Base-by-base conservation (phyloP, 345 rosid species). In the Pelargonium nanum region DNA sequence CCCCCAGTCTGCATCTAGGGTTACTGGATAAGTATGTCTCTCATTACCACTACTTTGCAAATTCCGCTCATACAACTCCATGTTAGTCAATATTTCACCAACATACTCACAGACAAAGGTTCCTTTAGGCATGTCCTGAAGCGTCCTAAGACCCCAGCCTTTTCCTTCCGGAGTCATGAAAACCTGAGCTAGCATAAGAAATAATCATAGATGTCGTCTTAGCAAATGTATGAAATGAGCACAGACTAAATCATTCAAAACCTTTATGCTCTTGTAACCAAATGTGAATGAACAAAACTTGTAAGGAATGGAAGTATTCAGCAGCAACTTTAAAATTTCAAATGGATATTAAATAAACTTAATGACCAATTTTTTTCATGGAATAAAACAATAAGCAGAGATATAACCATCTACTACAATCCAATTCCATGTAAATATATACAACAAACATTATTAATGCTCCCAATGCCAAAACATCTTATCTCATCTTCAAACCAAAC, bases 91-190 rank as follows among this genome's bases (percentile, higher is more conserved):
- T 58, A 91, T 81, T 76, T 91, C 96, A 32, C 96, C 96, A 45
- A 88, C 74, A 64, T 85, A 89, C 64, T 91, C 98, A 69, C 98
- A 86, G 23, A 88, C 77, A 60, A 91, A 91, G 26, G 93, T 70
- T 55, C 96, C 98, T 76, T 88, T 83, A 1, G 78, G 88, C 59
- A 91, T 76, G 65, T 74, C 80, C 56, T 81, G 75, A 19, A 80
- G 75, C 62, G 92, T 71, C 75, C 93, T 76, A 23, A 91, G 74
- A 26, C 96, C 98, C 98, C 98, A 88, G 0, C 98, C 98, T 75
- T 76, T 91, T 51, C 87, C 85, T 62, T 79, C 79, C 56, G 72
- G 56, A 6, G 88, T 84, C 64, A 66, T 64, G 74, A 86, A 91
- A 55, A 91, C 91, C 96, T 91, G 17, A 51, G 53, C 19, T 51